Evolutionary conservation across 768 basidiomycete genomes (phyloP).

Genomic region (Sarcodon sp.): DNA sequence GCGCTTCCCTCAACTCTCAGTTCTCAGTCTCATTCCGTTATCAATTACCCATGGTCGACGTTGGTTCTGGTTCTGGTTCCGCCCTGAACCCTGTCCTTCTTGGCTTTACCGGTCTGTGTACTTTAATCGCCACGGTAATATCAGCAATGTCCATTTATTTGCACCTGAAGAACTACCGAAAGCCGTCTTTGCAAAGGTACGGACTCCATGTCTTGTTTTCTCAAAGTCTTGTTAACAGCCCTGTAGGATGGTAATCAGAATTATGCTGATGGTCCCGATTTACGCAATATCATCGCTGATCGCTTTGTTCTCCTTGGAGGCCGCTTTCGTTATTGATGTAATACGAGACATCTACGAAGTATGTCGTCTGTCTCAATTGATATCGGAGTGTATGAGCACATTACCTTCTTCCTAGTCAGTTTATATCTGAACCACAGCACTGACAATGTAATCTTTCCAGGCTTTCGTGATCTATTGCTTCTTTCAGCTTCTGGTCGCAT

Average conservation of each 20-base stretch:
- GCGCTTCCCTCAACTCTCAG: no score
- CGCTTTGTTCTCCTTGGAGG: constrained; percentile 23
- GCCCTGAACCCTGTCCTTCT: constrained; percentile 41
- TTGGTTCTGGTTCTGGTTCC: constrained; percentile 46
- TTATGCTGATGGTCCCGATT: constrained; percentile 94
- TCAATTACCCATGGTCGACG: background rate
- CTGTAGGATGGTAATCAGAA: constrained; percentile 80
- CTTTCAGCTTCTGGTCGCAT: constrained; percentile 70
- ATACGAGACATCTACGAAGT: constrained; percentile 96
- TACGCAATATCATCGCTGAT: constrained; percentile 88
- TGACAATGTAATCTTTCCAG: constrained; percentile 21
- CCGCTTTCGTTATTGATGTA: constrained; percentile 93
- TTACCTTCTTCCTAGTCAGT: background rate
- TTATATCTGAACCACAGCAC: background rate
- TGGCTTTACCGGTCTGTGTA: constrained; percentile 44
- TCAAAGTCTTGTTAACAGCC: background rate
- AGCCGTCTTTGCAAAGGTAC: constrained; percentile 70
- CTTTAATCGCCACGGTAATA: constrained; percentile 58
- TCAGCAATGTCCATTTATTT: constrained; percentile 65
- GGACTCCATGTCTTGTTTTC: background rate
- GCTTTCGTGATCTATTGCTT: constrained; percentile 94
- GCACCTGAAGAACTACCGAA: constrained; percentile 80
- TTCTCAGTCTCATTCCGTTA: no score
- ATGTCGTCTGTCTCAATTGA: constrained; percentile 10
- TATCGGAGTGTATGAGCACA: background rate